Evolutionary conservation across 2,329 filamentous ascomycete species (phyloP), one percentile per base, ranked within the genome.

Genomic region (Penicillium capsulatum): DNA sequence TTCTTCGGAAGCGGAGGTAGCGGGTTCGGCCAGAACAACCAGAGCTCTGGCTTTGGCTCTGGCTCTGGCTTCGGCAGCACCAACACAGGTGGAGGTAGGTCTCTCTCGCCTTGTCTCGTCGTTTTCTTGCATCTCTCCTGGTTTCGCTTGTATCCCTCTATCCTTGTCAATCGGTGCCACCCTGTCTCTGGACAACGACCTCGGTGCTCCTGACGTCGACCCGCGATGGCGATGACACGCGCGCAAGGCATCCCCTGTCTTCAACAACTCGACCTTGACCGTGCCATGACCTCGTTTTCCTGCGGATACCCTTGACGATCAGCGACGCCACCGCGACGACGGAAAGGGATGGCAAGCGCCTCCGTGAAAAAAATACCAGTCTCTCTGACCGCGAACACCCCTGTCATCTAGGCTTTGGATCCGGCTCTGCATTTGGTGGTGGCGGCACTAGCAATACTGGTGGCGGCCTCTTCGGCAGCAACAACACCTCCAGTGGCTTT

Each of bases 1-100:
- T 68, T 70, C 56, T 71, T 73, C 59, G 67, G 70, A 54, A 74
- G 77, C 57, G 67, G 70, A 55, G 75, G 77, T 9, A 22, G 19
- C 19, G 5, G 5, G 70, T 83, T 83, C 65, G 78, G 78, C 66
- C 72, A 74, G 57, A 79, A 75, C 59, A 65, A 68, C 54, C 63
- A 69, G 65, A 71, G 58, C 50, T 58, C 61, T 37, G 60, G 57
- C 50, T 65, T 66, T 54, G 65, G 66, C 30, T 51, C 62, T 11
- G 61, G 61, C 44, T 55, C 60, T 56, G 60, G 53, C 10, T 64
- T 64, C 40, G 61, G 61, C 46, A 50, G 53, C 45, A 53, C 58
- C 34, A 57, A 51, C 42, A 55, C 60, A 53, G 52, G 53, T 47
- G 56, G 57, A 65, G 63, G 63, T 66, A 66, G 63, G 63, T 65